Evolutionary conservation across 371 early-diverging fungal genomes (phyloP).

Genomic region (Rhizopus delemar): DNA sequence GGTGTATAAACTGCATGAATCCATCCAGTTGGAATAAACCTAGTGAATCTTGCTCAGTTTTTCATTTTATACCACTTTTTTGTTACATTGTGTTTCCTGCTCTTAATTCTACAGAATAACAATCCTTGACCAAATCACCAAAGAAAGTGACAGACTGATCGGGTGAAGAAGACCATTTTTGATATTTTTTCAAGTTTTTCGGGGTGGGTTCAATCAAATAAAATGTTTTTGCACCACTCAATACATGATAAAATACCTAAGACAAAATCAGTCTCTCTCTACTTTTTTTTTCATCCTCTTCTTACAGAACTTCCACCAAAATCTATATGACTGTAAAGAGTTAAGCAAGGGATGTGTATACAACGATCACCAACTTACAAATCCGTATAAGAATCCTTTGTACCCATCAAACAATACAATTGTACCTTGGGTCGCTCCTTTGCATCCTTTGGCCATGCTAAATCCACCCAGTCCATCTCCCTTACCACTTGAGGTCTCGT

Average conservation of each 20-base stretch:
- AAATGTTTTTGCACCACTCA: constrained; percentile 83
- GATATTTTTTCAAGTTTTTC: constrained; percentile 81
- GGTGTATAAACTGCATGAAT: constrained; percentile 93
- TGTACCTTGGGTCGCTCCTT: constrained; percentile 82
- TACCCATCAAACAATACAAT: constrained; percentile 90
- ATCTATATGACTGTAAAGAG: constrained; percentile 72
- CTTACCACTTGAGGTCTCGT: constrained; percentile 76
- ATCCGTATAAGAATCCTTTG: constrained; percentile 85
- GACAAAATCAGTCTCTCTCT: not conserved
- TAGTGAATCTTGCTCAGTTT: constrained; percentile 11
- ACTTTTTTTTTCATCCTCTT: not conserved
- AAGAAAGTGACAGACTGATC: constrained; percentile 80
- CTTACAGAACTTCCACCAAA: constrained; percentile 88
- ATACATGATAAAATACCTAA: constrained; percentile 79
- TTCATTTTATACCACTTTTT: not conserved
- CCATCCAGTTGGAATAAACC: constrained; percentile 94
- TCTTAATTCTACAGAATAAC: constrained; percentile 64
- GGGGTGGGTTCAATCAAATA: constrained; percentile 86
- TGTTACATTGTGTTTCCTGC: constrained; percentile 80
- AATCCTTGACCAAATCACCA: constrained; percentile 75
- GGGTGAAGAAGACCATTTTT: constrained; percentile 83
- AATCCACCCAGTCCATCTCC: constrained; percentile 85
- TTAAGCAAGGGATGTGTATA: not conserved
- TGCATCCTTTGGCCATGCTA: constrained; percentile 75
- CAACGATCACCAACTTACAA: constrained; percentile 55